Evolutionary conservation across 495 filamentous ascomycete species (phyloP), one percentile per base, ranked within the genome.

Genomic region (Penicillium canescens): DNA sequence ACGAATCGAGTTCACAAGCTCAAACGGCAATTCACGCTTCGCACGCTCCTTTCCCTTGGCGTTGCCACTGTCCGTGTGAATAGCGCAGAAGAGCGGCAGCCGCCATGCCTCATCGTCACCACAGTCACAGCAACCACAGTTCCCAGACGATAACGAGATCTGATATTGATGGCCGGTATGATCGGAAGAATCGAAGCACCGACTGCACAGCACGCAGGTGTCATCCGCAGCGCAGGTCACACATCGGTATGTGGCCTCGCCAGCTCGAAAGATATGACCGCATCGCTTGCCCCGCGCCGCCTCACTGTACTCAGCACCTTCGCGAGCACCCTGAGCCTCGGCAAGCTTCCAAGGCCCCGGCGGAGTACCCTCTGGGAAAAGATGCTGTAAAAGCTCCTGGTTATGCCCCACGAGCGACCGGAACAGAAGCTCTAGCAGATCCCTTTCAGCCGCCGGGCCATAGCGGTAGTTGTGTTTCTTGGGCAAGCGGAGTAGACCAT

Each of bases 41-140:
- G 55, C 67, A 50, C 82, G 86, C 20, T 80, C 81, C 62, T 92
- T 94, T 3, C 80, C 87, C 59, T 87, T 84, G 4, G 59, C 62
- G 36, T 77, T 77, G 9, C 73, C 77, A 38, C 60, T 74, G 34
- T 84, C 80, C 20, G 89, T 94, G 59, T 98, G 94, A 62, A 98
- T 98, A 20, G 91, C 89, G 74, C 94, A 98, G 65, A 89, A 87
- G 54, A 97, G 81, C 23, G 92, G 92, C 24, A 84, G 66, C 61
- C 82, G 84, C 94, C 94, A 98, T 6, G 94, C 94, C 65, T 98
- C 94, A 11, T 84, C 81, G 66, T 98, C 94, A 40, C 94, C 95
- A 65, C 94, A 98, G 63, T 98, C 94, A 67, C 94, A 98, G 72
- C 94, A 98, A 35, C 95, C 94, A 62, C 86, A 91, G 63, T 96